A percentile compares a stretch with the other conserved stretches of the same genome.
These are phyloP conservation scores for Lactarius pseudohatsudake DNA, from an alignment of 768 basidiomycete species.

Conservation along the genomic window DNA sequence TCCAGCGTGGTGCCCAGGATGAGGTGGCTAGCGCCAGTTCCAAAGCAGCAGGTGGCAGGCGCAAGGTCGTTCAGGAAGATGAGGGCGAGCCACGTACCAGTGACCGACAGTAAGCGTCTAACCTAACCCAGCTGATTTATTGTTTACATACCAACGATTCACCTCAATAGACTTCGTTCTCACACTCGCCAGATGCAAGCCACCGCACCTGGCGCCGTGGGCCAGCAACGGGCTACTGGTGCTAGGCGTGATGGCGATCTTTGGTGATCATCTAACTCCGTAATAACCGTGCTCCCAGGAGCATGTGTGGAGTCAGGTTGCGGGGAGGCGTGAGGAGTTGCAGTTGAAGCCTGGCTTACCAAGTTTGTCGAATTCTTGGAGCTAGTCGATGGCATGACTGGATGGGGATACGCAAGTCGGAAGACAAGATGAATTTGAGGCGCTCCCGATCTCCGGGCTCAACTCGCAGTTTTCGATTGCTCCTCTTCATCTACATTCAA, in stretches of 20 bases:
- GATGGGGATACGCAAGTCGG: constrained; percentile 38
- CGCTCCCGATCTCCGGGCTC: constrained; percentile 17
- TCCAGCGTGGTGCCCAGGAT: constrained; percentile 77
- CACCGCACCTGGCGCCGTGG: constrained; percentile 47
- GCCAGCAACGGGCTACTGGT: constrained; percentile 42
- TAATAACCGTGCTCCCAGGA: constrained; percentile 33
- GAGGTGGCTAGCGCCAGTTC: constrained; percentile 56
- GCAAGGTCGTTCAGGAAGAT: constrained; percentile 83
- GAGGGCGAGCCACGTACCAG: constrained; percentile 74
- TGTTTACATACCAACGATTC: constrained; percentile 22
- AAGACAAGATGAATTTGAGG: constrained; percentile 20
- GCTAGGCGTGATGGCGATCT: constrained; percentile 47
- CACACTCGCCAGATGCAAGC: constrained; percentile 82
- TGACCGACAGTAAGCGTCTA: constrained; percentile 72
- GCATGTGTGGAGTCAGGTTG: constrained; percentile 48
- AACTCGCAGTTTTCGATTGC: constrained; percentile 18
- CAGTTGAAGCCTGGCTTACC: constrained; percentile 34
- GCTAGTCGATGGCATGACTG: constrained; percentile 42
- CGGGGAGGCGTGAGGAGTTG: constrained; percentile 42
- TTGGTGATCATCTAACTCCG: constrained; percentile 41
- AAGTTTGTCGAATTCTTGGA: constrained; percentile 37
- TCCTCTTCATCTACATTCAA: constrained; percentile 20
- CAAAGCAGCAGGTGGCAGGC: constrained; percentile 61
- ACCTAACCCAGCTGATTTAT: constrained; percentile 30
- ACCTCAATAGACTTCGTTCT: constrained; percentile 67